phyloP scores from a whole-genome alignment of 495 filamentous ascomycete genomes.

The Immersiella caudata region DNA sequence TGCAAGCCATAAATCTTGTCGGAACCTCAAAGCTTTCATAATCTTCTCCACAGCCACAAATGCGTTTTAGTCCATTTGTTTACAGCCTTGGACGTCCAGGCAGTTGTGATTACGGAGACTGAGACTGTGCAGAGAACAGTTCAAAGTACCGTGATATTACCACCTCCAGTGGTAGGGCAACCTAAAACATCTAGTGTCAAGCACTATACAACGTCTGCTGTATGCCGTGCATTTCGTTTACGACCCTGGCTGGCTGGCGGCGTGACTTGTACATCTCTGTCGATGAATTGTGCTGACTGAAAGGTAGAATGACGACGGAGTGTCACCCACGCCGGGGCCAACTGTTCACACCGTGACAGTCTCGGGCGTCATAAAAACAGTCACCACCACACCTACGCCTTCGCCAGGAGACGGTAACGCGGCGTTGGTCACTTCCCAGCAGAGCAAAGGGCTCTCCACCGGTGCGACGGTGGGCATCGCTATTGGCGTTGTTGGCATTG shows the following conservation, averaged over 20 bases:
- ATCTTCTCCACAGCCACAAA: background rate
- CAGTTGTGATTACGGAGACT: slow-evolving; percentile 35
- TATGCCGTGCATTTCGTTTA: slow-evolving; percentile 29
- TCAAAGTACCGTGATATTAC: slow-evolving; percentile 35
- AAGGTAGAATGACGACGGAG: background rate
- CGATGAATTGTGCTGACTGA: slow-evolving; percentile 23
- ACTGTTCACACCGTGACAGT: slow-evolving; percentile 47
- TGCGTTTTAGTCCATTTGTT: slow-evolving; percentile 1
- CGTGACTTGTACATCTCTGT: slow-evolving; percentile 2
- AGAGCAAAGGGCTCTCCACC: slow-evolving; percentile 33
- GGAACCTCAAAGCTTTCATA: no score
- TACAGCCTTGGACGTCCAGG: slow-evolving; percentile 19
- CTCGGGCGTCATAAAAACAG: slow-evolving; percentile 45
- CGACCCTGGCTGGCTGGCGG: slow-evolving; percentile 17
- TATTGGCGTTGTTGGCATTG: slow-evolving; percentile 43
- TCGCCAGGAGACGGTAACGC: slow-evolving; percentile 24
- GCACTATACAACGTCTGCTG: slow-evolving; percentile 35
- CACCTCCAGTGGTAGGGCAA: slow-evolving; percentile 17
- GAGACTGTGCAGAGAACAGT: slow-evolving; percentile 40
- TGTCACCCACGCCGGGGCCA: background rate
- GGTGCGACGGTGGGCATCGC: slow-evolving; percentile 48
- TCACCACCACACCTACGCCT: slow-evolving; percentile 42
- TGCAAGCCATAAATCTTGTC: background rate
- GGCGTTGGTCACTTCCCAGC: slow-evolving; percentile 12
- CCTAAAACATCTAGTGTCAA: slow-evolving; percentile 1